A percentile compares a stretch with the other conserved stretches of the same genome.
These are phyloP conservation scores for Cladosporium cucumerinum DNA, from an alignment of 2,329 filamentous ascomycete species.

Conservation along the genomic window DNA sequence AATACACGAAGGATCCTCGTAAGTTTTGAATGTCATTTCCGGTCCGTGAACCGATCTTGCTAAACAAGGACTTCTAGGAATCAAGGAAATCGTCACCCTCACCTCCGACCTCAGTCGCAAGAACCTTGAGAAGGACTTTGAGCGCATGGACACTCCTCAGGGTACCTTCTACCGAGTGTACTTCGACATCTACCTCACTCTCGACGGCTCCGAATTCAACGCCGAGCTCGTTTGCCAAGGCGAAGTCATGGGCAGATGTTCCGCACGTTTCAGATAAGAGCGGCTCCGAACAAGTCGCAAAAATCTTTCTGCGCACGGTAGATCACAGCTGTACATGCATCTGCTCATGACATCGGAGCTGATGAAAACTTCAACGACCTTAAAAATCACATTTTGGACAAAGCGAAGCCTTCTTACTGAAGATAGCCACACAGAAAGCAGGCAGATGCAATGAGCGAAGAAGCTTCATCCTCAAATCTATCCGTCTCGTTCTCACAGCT, in stretches of 20 bases:
- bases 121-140: constrained; percentile 98
- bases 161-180: constrained; percentile 85
- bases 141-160: constrained; percentile 97
- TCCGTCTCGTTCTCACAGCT: not conserved
- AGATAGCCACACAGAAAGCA: not conserved
- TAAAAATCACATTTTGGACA: not conserved
- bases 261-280: constrained; percentile 73
- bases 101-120: constrained; percentile 96
- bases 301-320: not conserved
- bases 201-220: constrained; percentile 97
- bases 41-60: not conserved
- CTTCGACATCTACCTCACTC: constrained; percentile 75
- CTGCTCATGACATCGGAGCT: not conserved
- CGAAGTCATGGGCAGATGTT: constrained; percentile 96
- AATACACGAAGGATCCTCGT: constrained; percentile 99
- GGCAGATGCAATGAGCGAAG: not conserved
- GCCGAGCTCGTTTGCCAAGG: constrained; percentile 98
- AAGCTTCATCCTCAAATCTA: not conserved
- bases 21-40: constrained; percentile 50
- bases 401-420: not conserved
- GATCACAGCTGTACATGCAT: not conserved
- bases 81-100: constrained; percentile 97
- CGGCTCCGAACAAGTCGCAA: not conserved
- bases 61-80: constrained; percentile 57
- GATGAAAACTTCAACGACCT: not conserved